Evolutionary conservation across 1,284 basidiomycete genomes (phyloP).

Genomic region (Lignosus rhinocerotis): DNA sequence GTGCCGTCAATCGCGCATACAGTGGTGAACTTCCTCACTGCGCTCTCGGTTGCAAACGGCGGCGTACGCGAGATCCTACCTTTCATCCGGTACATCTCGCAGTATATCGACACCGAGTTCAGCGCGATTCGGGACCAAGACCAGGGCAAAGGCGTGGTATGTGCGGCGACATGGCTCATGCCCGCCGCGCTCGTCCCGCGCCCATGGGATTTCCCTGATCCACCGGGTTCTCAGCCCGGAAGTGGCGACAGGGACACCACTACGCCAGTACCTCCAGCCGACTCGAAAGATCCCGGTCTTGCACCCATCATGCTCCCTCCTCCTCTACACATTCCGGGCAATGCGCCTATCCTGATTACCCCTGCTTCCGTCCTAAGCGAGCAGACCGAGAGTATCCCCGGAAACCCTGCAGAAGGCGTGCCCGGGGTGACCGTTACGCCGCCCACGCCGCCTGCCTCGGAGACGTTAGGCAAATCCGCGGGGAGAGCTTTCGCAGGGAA

Average conservation of each 20-base stretch:
- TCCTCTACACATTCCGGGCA: constrained; percentile 9
- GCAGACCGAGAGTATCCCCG: constrained; percentile 6
- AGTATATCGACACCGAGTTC: constrained; percentile 76
- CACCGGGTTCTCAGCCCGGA: constrained; percentile 28
- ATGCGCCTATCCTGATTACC: constrained; percentile 16
- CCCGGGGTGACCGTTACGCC: constrained; percentile 32
- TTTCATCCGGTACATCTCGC: constrained; percentile 75
- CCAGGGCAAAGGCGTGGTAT: constrained; percentile 74
- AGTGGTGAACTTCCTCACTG: constrained; percentile 71
- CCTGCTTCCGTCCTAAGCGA: constrained; percentile 13
- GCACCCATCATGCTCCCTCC: constrained; percentile 17
- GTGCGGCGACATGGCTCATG: constrained; percentile 83
- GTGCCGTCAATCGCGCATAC: constrained; percentile 62
- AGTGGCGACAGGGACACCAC: not conserved
- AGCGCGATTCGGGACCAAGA: constrained; percentile 61
- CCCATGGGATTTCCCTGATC: constrained; percentile 71
- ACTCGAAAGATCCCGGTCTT: not conserved
- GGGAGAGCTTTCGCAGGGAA: not conserved
- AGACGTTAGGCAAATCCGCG: constrained; percentile 15
- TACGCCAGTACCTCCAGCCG: constrained; percentile 7
- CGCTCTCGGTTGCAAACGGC: constrained; percentile 62
- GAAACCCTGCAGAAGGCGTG: constrained; percentile 17
- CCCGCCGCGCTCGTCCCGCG: constrained; percentile 75
- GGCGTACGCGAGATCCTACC: constrained; percentile 78
- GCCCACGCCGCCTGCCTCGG: constrained; percentile 30